Percentiles rank a stretch among this genome's conserved stretches.
phyloP scores from a whole-genome alignment of 169 alveolate genomes.

The Nephromyces sp. region DNA sequence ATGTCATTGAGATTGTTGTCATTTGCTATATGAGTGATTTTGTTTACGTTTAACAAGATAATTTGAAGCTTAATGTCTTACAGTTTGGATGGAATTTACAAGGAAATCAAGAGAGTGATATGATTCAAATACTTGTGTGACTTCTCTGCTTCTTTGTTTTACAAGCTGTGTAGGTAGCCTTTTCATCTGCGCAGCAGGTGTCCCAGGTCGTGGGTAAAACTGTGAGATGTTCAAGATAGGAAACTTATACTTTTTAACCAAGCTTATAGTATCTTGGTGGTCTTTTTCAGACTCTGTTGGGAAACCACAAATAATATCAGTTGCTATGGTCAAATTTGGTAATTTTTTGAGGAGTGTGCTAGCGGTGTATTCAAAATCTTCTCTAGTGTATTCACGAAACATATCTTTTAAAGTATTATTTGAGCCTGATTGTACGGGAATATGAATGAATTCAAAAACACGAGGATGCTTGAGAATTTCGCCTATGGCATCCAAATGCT shows the following conservation, averaged over 20 bases:
- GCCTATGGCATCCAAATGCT: slow-evolving; percentile 82
- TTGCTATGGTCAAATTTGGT: slow-evolving; percentile 84
- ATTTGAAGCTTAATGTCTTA: neutral
- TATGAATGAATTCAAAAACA: slow-evolving; percentile 89
- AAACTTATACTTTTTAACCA: slow-evolving; percentile 76
- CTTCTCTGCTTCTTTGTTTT: slow-evolving; percentile 35
- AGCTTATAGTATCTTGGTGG: slow-evolving; percentile 72
- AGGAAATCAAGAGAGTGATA: slow-evolving; percentile 26
- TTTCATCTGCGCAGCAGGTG: slow-evolving; percentile 85
- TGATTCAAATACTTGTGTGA: slow-evolving; percentile 28
- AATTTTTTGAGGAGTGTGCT: slow-evolving; percentile 65
- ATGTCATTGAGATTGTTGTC: neutral
- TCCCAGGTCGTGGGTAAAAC: slow-evolving; percentile 93
- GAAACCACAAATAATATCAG: slow-evolving; percentile 98
- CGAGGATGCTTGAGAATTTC: slow-evolving; percentile 84
- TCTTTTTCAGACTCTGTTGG: slow-evolving; percentile 91
- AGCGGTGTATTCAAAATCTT: slow-evolving; percentile 82
- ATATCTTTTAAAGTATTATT: slow-evolving; percentile 82
- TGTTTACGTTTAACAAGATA: neutral
- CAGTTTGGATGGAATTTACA: slow-evolving; percentile 25
- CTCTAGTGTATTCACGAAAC: slow-evolving; percentile 91
- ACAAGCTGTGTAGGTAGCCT: slow-evolving; percentile 35
- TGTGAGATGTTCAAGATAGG: slow-evolving; percentile 93
- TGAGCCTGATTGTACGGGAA: slow-evolving; percentile 96
- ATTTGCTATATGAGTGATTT: neutral